A percentile compares a stretch with the other conserved stretches of the same genome.
These are phyloP conservation scores for Penicillium paradoxum DNA, from an alignment of 495 filamentous ascomycete species.

Conservation along the genomic window DNA sequence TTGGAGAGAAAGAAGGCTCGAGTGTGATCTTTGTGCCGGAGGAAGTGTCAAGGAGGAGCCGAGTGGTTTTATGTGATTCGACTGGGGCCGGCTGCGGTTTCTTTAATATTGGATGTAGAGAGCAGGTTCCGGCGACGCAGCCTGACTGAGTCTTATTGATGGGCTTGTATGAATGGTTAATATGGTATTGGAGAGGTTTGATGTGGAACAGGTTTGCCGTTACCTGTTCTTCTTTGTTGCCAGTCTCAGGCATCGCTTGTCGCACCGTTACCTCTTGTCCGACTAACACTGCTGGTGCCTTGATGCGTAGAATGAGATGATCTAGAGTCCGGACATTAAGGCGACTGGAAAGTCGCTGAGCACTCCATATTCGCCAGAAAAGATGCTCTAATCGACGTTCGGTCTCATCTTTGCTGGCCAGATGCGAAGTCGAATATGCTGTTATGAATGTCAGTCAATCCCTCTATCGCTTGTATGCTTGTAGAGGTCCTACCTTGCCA, in stretches of 20 bases:
- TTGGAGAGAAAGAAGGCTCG: conserved; percentile 31
- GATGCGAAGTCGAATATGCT: conserved; percentile 41
- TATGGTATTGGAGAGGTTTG: not conserved
- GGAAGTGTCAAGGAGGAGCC: conserved; percentile 26
- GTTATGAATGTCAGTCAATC: not conserved
- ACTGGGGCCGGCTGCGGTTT: conserved; percentile 24
- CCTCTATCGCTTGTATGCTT: not conserved
- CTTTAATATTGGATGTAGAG: conserved; percentile 39
- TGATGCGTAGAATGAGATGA: conserved; percentile 38
- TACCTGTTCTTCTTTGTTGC: conserved; percentile 7
- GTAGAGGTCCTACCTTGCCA: conserved; percentile 44
- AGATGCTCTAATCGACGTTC: conserved; percentile 47
- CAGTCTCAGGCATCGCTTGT: not conserved
- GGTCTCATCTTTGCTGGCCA: conserved; percentile 32
- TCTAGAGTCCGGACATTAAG: conserved; percentile 35
- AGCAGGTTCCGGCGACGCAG: not conserved
- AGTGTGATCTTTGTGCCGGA: conserved; percentile 29
- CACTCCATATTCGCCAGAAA: conserved; percentile 52
- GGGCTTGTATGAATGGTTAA: conserved; percentile 2
- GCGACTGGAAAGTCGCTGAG: conserved; percentile 19
- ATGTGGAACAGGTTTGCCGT: not conserved
- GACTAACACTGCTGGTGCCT: conserved; percentile 12
- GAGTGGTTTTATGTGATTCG: conserved; percentile 33
- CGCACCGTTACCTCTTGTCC: not conserved
- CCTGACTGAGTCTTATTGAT: conserved; percentile 3